Evolutionary conservation across 2,329 filamentous ascomycete species (phyloP), one percentile per base, ranked within the genome.

Genomic region (Paradendryphiella salina): DNA sequence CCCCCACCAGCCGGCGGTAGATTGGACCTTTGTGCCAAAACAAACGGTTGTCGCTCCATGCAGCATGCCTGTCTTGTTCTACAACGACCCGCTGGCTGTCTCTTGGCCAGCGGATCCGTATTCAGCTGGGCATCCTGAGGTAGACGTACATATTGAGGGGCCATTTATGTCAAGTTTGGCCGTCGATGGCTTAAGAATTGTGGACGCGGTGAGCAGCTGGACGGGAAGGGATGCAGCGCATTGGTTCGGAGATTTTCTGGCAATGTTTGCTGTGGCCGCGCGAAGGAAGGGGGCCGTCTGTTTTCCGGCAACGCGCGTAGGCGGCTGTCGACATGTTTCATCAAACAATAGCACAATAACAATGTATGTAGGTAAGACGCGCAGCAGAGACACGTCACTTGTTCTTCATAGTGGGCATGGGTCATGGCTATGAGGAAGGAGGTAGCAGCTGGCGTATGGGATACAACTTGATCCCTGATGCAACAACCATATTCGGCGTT

Each of bases 21-120:
- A 63, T 63, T 57, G 45, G 36, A 23, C 48, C 45, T 40, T 7
- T 20, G 49, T 59, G 60, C 66, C 65, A 70, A 65, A 61, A 66
- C 61, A 63, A 69, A 70, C 66, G 66, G 66, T 63, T 69, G 67
- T 64, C 62, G 67, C 64, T 13, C 54, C 61, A 26, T 26, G 23
- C 59, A 57, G 54, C 53, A 53, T 59, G 52, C 56, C 60, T 61
- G 62, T 62, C 65, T 62, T 47, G 63, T 65, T 56, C 48, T 50
- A 66, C 54, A 59, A 61, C 55, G 54, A 28, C 50, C 50, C 48
- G 56, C 55, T 48, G n/a, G 44, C 43, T 43, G n/a, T 44, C 21
- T 42, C 37, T 36, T 32, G 18, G 38, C 48, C 37, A 46, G 50
- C 50, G 21, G 56, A 46, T 43, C 50, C 50, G 41, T 41, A 46